These are phyloP conservation scores for Cyclotella choctawhatcheeana DNA, from an alignment of 108 stramenopile species.

Conservation along the genomic window DNA sequence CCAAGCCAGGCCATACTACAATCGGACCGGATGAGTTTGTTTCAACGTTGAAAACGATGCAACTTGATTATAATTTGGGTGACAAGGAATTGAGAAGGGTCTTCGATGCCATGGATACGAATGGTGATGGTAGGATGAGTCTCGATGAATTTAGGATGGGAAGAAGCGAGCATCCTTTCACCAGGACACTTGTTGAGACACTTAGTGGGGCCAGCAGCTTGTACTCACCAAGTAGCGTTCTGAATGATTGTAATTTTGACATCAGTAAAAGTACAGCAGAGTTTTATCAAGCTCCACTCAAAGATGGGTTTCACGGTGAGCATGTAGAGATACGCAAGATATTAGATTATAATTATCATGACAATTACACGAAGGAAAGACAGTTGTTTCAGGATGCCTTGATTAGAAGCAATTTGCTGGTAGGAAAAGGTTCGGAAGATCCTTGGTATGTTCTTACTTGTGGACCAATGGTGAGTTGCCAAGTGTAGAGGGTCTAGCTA, in stretches of 20 bases:
- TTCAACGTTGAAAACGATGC: conserved; percentile 7
- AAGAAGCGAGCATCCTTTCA: conserved; percentile 17
- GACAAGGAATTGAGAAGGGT: conserved; percentile 32
- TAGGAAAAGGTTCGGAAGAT: conserved; percentile 12
- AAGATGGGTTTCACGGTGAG: conserved; percentile 58
- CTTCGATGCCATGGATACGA: conserved; percentile 30
- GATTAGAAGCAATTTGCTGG: conserved; percentile 28
- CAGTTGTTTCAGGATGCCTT: conserved; percentile 78
- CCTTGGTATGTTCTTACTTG: conserved; percentile 44
- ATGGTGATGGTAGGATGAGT: conserved; percentile 34
- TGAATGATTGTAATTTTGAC: conserved; percentile 14
- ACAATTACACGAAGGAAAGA: conserved; percentile 69
- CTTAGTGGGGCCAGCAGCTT: conserved; percentile 14
- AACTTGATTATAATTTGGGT: conserved; percentile 30
- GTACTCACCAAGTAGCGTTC: not conserved
- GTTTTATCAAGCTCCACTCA: conserved; percentile 24
- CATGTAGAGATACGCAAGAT: conserved; percentile 67
- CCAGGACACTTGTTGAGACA: conserved; percentile 17
- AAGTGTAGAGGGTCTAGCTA: too few relatives aligned
- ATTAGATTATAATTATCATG: conserved; percentile 73
- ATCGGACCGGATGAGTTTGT: conserved; percentile 21
- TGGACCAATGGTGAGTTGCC: conserved; percentile 55
- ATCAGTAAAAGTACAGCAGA: conserved; percentile 13
- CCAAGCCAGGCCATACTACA: conserved; percentile 13
- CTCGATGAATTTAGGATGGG: conserved; percentile 27